Conservation (phyloP, 768 basidiomycete genomes). For the Boletus rubroflammeus region DNA sequence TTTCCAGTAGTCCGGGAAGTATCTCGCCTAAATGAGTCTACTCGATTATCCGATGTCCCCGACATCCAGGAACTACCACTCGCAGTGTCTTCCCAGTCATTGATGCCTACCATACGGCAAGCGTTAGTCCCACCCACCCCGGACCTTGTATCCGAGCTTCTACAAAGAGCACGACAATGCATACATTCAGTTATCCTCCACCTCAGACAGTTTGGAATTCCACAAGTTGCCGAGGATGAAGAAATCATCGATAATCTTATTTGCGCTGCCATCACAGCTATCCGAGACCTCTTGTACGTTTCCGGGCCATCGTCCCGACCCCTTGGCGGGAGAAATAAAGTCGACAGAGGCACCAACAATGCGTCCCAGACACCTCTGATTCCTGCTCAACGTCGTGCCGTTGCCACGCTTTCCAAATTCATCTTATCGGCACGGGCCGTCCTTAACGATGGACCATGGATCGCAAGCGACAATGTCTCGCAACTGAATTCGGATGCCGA, state of each 20-base stretch:
- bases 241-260: constrained; percentile 59
- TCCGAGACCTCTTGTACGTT: constrained; percentile 69
- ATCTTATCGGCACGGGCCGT: constrained; percentile 84
- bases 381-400: constrained; percentile 76
- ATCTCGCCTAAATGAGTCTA: constrained; percentile 5
- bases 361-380: constrained; percentile 58
- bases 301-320: constrained; percentile 55
- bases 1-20: not conserved
- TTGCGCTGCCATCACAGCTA: constrained; percentile 53
- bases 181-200: constrained; percentile 61
- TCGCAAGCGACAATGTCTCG: constrained; percentile 14
- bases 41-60: constrained; percentile 3
- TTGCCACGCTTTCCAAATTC: constrained; percentile 83
- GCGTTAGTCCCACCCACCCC: constrained; percentile 51
- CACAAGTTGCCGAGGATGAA: constrained; percentile 51
- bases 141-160: constrained; percentile 56
- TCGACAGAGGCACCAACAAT: constrained; percentile 26
- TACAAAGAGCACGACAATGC: constrained; percentile 49
- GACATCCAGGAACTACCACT: not conserved
- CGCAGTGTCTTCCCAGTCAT: not conserved
- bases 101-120: constrained; percentile 37
- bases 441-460: constrained; percentile 41
- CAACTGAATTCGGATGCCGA: constrained; percentile 70
- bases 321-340: constrained; percentile 42
- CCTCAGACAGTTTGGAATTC: constrained; percentile 46